phyloP scores from a whole-genome alignment of 129 eudicot genomes.

The Deinandra increscens region DNA sequence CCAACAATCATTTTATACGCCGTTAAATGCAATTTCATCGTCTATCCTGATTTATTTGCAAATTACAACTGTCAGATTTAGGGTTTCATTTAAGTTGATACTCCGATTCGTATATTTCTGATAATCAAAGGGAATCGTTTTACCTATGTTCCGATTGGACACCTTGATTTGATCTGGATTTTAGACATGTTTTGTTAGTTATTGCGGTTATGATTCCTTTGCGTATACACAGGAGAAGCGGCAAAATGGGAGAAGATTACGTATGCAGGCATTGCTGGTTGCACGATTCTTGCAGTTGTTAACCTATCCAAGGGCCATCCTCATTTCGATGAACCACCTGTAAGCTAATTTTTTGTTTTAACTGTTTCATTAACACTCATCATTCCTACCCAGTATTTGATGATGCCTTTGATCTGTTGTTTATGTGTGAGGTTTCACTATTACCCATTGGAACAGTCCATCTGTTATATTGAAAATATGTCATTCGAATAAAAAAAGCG shows the following conservation, averaged over 20 bases:
- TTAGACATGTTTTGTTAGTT: neutral
- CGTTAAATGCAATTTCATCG: neutral
- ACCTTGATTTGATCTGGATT: neutral
- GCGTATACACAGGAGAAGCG: conserved; percentile 50
- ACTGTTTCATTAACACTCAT: too few relatives aligned
- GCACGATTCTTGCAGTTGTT: conserved; percentile 47
- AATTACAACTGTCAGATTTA: conserved; percentile 10
- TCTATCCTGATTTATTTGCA: neutral
- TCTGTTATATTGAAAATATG: neutral
- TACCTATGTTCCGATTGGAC: neutral
- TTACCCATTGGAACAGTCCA: neutral
- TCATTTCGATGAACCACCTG: conserved; percentile 69
- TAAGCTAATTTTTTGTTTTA: conserved; percentile 32
- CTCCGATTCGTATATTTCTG: neutral
- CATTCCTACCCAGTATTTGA: too few relatives aligned
- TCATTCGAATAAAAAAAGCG: too few relatives aligned
- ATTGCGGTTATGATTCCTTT: neutral
- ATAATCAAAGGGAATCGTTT: neutral
- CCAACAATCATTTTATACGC: too few relatives aligned
- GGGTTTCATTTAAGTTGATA: conserved; percentile 15
- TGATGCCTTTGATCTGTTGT: conserved; percentile 4
- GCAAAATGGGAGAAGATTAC: conserved; percentile 85
- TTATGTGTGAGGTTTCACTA: neutral
- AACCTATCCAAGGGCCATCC: conserved; percentile 72
- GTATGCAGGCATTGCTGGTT: conserved; percentile 46